These are phyloP conservation scores for Puccinellia tenuiflora DNA, from an alignment of 176 grass and related monocot species.

Conservation along the genomic window DNA sequence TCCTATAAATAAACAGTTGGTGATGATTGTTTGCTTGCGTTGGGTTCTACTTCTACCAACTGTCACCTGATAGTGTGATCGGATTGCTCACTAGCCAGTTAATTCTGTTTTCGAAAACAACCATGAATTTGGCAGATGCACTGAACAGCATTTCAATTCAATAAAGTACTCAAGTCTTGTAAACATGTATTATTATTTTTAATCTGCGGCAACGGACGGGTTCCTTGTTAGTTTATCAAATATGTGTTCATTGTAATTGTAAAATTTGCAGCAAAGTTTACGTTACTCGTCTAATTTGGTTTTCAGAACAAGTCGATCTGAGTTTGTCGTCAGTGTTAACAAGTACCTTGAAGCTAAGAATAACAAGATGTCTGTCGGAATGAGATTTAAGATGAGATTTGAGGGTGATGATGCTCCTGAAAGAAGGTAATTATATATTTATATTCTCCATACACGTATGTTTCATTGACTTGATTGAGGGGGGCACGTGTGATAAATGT, in stretches of 20 bases:
- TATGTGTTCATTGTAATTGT: not conserved
- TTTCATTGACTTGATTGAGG: constrained; percentile 10
- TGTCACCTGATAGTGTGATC: not conserved
- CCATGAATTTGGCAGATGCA: not conserved
- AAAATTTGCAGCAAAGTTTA: constrained; percentile 9
- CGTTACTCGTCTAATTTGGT: constrained; percentile 13
- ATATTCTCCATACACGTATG: not conserved
- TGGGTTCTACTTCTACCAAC: not conserved
- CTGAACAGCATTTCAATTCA: not conserved
- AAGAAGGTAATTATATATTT: constrained; percentile 51
- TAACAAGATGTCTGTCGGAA: constrained; percentile 70
- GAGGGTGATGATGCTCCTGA: constrained; percentile 89
- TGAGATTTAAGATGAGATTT: constrained; percentile 97
- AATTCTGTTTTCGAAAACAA: not conserved
- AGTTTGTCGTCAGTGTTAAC: constrained; percentile 86
- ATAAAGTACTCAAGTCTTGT: not conserved
- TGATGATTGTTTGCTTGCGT: not conserved
- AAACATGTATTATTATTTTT: not conserved
- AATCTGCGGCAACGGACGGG: not conserved
- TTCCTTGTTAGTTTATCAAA: not conserved
- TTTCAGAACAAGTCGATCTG: constrained; percentile 74
- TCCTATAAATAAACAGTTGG: not conserved
- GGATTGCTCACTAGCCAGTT: not conserved
- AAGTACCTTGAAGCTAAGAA: constrained; percentile 94
- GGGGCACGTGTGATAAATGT: not conserved